Evolutionary conservation across 371 early-diverging fungal genomes (phyloP), one percentile per base, ranked within the genome.

Genomic region (Mortierella sp.): DNA sequence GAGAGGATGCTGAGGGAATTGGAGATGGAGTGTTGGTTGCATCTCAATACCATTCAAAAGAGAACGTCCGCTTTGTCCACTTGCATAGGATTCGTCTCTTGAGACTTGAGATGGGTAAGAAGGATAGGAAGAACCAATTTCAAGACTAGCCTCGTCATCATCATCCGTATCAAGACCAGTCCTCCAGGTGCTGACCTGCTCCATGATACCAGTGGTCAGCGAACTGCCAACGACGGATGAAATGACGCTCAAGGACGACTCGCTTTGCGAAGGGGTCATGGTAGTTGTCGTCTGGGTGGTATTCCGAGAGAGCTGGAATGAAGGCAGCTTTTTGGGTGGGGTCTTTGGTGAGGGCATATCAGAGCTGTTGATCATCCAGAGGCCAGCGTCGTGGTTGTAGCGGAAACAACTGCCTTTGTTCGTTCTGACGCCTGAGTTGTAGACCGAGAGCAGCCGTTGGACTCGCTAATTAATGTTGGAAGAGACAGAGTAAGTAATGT

Each of bases 131-230:
- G 65, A 85, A 68, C 79, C 75, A 11, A 85, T 81, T 72, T 85
- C 86, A 14, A 85, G 71, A 32, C 82, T 81, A 3, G 86, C 86
- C n/a, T 82, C 86, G 18, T 85, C 86, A 55, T 84, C 84, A 46
- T 84, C 84, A 55, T 85, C 86, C 0, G 82, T 81, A 35, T 85
- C 86, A 1, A 51, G 79, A 46, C 82, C 86, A 14, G 86, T 81
- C 68, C 86, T 73, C 86, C 86, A 85, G 12, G 86, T 85, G 43
- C 77, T 81, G 74, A 85, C 86, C 43, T 85, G 82, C 60, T 85
- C 82, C 86, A 85, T 85, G 70, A 85, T 81, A 4, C 86, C 86
- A 6, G 86, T 74, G 6, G 86, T 85, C 41, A 85, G 72, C 1
- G 86, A 85, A 41, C 86, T 85, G 21, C 86, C 86, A 1, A 74